phyloP scores from a whole-genome alignment of 2,329 filamentous ascomycete species.

The Exophiala alcalophila region DNA sequence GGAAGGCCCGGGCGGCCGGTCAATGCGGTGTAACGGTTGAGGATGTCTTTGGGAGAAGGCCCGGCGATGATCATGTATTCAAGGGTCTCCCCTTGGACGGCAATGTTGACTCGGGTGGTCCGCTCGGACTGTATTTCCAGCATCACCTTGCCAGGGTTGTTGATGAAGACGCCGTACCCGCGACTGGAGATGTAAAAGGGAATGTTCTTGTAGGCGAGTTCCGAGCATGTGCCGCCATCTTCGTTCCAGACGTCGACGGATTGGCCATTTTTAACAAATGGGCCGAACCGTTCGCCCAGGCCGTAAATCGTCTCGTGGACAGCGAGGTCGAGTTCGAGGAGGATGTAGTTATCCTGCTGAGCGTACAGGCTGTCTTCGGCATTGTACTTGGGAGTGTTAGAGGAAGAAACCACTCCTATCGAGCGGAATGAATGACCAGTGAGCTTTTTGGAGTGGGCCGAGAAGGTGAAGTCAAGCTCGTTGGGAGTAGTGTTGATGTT shows the following conservation, averaged over 20 bases:
- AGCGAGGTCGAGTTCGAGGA: conserved; percentile 34
- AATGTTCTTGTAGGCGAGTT: conserved; percentile 25
- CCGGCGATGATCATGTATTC: conserved; percentile 70
- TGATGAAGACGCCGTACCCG: conserved; percentile 69
- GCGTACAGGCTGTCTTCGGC: conserved; percentile 39
- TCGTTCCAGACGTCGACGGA: conserved; percentile 56
- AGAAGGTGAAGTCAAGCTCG: conserved; percentile 34
- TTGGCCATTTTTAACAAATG: conserved; percentile 70
- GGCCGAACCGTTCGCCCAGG: conserved; percentile 67
- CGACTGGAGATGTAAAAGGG: conserved; percentile 41
- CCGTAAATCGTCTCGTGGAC: conserved; percentile 63
- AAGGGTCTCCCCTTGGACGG: conserved; percentile 61
- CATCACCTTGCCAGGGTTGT: conserved; percentile 62
- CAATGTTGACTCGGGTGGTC: conserved; percentile 62
- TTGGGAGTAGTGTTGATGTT: conserved; percentile 37
- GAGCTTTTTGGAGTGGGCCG: conserved; percentile 30
- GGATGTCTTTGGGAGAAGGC: conserved; percentile 63
- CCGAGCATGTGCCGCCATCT: conserved; percentile 38
- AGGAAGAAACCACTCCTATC: conserved; percentile 40
- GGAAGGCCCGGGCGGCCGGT: conserved; percentile 61
- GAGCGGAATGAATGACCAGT: conserved; percentile 41
- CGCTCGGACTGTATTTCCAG: conserved; percentile 68
- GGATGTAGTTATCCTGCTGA: conserved; percentile 41
- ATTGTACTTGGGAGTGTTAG: conserved; percentile 35
- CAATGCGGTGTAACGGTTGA: conserved; percentile 60